These are phyloP conservation scores for Thraustochytrium sp. DNA, from an alignment of 352 stramenopile genomes.

Conservation along the genomic window DNA sequence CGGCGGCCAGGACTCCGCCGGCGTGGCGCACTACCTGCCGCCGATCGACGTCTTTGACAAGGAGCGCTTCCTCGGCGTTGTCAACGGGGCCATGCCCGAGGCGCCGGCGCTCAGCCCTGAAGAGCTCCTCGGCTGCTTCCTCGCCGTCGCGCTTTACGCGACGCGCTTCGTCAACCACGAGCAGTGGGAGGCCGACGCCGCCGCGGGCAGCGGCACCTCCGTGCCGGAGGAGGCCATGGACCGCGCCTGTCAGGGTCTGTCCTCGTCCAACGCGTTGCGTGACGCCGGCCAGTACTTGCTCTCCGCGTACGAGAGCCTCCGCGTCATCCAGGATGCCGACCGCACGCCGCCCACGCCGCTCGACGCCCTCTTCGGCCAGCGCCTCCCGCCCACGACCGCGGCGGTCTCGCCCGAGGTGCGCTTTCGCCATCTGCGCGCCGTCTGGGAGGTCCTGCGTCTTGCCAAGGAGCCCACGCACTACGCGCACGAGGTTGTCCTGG, in stretches of 20 bases:
- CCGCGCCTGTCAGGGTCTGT: conserved; percentile 17
- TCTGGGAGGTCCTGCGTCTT: not conserved
- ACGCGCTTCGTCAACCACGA: not conserved
- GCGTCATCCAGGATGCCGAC: not conserved
- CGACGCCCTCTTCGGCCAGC: not conserved
- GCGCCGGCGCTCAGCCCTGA: not conserved
- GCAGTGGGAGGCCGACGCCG: not conserved
- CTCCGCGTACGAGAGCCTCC: not conserved
- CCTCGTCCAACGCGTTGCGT: conserved; percentile 3
- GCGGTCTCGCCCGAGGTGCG: not conserved
- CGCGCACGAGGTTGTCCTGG: not conserved
- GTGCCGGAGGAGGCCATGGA: not conserved
- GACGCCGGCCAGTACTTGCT: not conserved
- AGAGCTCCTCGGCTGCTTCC: not conserved
- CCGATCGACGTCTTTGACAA: not conserved
- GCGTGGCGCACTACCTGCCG: not conserved
- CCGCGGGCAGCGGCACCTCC: not conserved
- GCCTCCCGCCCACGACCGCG: not conserved
- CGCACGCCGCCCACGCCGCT: not conserved
- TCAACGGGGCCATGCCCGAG: not conserved
- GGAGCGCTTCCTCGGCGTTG: not conserved
- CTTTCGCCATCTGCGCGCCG: not conserved
- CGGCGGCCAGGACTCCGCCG: not conserved
- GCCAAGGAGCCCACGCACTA: not conserved
- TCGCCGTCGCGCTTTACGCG: not conserved